A percentile compares a stretch with the other conserved stretches of the same genome.
phyloP scores from a whole-genome alignment of 148 eudicot genomes.

The Chenopodium formosanum region DNA sequence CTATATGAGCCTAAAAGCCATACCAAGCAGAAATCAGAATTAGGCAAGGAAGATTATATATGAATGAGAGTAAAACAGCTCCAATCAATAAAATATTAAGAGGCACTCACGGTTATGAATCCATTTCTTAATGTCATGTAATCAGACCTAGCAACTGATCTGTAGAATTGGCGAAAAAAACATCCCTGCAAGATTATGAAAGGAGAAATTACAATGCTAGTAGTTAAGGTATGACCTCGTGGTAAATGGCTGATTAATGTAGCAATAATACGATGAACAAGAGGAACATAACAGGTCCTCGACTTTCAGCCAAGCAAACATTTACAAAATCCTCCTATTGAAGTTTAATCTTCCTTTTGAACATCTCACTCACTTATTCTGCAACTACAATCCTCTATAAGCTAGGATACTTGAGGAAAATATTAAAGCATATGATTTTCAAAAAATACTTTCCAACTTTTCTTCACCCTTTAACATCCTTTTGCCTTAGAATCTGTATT shows the following conservation, averaged over 20 bases:
- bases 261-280: background rate
- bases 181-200: slow-evolving; percentile 54
- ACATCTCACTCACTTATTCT: background rate
- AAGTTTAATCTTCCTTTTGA: background rate
- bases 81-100: background rate
- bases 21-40: background rate
- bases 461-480: background rate
- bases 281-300: background rate
- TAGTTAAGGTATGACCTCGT: background rate
- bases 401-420: background rate
- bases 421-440: background rate
- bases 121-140: slow-evolving; percentile 87
- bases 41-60: background rate
- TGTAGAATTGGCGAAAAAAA: slow-evolving; percentile 81
- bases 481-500: background rate
- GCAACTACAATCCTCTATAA: background rate
- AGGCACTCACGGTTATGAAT: slow-evolving; percentile 69
- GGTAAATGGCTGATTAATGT: background rate
- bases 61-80: background rate
- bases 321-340: background rate
- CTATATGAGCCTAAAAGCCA: slow-evolving; percentile 64
- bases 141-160: slow-evolving; percentile 79
- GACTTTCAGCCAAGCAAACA: background rate
- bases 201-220: background rate
- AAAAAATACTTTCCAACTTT: background rate